A percentile compares a stretch with the other conserved stretches of the same genome.
phyloP scores from a whole-genome alignment of 306 rosid species.

The Prinsepia uniflora region DNA sequence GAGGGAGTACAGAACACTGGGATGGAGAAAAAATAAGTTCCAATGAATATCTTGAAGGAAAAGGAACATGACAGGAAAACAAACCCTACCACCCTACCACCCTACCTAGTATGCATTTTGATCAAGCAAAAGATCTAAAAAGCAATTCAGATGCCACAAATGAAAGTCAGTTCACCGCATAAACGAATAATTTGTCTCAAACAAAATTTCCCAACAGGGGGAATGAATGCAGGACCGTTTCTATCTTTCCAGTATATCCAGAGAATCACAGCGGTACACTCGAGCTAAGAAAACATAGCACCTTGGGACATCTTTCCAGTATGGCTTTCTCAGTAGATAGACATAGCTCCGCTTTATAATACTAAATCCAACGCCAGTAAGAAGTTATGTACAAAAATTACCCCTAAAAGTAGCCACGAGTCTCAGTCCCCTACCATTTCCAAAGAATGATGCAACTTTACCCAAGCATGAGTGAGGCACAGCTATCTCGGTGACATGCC shows the following conservation, averaged over 20 bases:
- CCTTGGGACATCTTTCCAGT: constrained; percentile 9
- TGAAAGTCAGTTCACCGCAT: constrained; percentile 30
- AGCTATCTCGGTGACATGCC: constrained; percentile 38
- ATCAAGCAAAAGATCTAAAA: constrained; percentile 28
- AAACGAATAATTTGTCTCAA: constrained; percentile 42
- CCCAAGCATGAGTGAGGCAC: constrained; percentile 37
- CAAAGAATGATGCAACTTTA: constrained; percentile 53
- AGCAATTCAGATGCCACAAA: constrained; percentile 43
- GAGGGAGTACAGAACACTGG: background rate
- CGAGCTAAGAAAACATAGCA: constrained; percentile 34
- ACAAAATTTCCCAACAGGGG: constrained; percentile 55
- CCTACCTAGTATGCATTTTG: constrained; percentile 17
- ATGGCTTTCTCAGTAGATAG: constrained; percentile 3
- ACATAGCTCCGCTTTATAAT: constrained; percentile 28
- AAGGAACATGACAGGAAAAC: background rate
- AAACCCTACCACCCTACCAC: constrained; percentile 6
- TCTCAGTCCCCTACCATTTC: constrained; percentile 42
- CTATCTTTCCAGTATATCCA: constrained; percentile 32
- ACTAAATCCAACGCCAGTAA: constrained; percentile 43
- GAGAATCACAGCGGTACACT: constrained; percentile 36
- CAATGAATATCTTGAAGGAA: background rate
- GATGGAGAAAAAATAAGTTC: background rate
- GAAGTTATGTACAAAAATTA: constrained; percentile 61
- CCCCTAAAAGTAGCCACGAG: constrained; percentile 48
- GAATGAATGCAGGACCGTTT: constrained; percentile 33